Conservation (phyloP, 2,329 filamentous ascomycete species). For the Penicillium sp. region DNA sequence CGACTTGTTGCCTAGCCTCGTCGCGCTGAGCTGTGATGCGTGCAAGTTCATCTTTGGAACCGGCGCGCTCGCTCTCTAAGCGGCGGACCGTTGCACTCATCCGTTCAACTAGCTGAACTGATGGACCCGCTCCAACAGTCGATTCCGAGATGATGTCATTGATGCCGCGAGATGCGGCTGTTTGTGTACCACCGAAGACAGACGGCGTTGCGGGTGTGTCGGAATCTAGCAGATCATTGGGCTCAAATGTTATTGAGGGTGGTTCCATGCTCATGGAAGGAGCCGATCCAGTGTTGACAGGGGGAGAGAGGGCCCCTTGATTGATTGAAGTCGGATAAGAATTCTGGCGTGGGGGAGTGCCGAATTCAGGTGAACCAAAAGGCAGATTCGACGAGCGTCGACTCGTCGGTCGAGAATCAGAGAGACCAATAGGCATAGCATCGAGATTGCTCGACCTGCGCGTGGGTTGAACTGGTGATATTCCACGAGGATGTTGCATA, state of each 20-base stretch:
- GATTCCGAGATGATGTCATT: conserved; percentile 85
- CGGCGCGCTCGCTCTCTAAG: conserved; percentile 85
- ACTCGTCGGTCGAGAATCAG: conserved; percentile 37
- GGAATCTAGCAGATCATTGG: conserved; percentile 42
- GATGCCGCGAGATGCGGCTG: conserved; percentile 51
- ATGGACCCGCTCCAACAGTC: conserved; percentile 82
- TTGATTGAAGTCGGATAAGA: conserved; percentile 36
- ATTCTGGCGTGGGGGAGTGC: conserved; percentile 44
- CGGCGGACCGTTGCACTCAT: conserved; percentile 91
- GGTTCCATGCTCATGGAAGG: conserved; percentile 25
- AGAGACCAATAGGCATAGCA: conserved; percentile 32
- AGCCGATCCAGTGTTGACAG: conserved; percentile 16
- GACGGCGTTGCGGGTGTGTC: conserved; percentile 35
- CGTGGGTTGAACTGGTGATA: conserved; percentile 40
- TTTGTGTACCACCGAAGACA: conserved; percentile 34
- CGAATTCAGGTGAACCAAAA: conserved; percentile 32
- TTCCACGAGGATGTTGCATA: conserved; percentile 35
- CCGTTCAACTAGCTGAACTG: conserved; percentile 88
- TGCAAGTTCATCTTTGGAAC: conserved; percentile 75
- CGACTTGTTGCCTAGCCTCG: conserved; percentile 86
- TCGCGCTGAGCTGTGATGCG: conserved; percentile 80
- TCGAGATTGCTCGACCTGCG: conserved; percentile 38
- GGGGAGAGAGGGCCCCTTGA: conserved; percentile 25
- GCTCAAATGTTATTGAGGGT: conserved; percentile 43
- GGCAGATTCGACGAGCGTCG: conserved; percentile 39